Base-by-base conservation (phyloP, 1,284 basidiomycete species). In the Apiotrichum veenhuisii region DNA sequence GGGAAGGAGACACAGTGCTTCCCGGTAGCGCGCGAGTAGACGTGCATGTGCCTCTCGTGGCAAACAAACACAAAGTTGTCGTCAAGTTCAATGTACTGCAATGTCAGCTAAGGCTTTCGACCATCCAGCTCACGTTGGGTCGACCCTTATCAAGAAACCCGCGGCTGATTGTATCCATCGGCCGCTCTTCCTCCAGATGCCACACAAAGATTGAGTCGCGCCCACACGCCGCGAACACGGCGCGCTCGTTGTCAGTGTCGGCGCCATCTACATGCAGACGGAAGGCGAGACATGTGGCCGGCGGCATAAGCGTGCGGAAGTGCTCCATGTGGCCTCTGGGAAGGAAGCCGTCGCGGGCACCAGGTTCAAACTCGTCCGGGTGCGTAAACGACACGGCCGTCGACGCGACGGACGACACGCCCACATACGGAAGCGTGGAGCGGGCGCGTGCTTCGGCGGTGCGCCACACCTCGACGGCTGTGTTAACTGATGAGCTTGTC, bases 71-170 rank as follows among this genome's bases (percentile, higher is more conserved):
- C 58, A 55, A 57, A 68, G 18, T 73, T 62, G 50, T 76, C 72
- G 57, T 76, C 75, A 40, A 76, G 66, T 47, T 76, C 75, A 44
- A 76, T 65, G 53, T 76, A 76, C 72, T 75, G 57, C 17, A n/a
- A 27, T 11, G 57, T 61, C 48, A 66, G 58, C 37, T 14, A 9
- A 23, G 10, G 8, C 7, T 17, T 9, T 12, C n/a, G 5, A 15
- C 18, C 37, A 18, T 5, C 54, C 70, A 10, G 56, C 70, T 59
- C 34, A 68, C 68, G 38, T 64, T 64, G 0, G 62, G 58, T 10
- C 51, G 25, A 5, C 55, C 55, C 30, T 36, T 52, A 23, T 69
- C 63, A 17, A 52, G 51, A 2, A 23, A 25, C 2, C 54, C 53
- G 11, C 65, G 54, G 5, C 47, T 47, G 25, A 70, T 64, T 33